Evolutionary conservation across 805 yeast species (phyloP).

Genomic region (Ogataea degrootiae): DNA sequence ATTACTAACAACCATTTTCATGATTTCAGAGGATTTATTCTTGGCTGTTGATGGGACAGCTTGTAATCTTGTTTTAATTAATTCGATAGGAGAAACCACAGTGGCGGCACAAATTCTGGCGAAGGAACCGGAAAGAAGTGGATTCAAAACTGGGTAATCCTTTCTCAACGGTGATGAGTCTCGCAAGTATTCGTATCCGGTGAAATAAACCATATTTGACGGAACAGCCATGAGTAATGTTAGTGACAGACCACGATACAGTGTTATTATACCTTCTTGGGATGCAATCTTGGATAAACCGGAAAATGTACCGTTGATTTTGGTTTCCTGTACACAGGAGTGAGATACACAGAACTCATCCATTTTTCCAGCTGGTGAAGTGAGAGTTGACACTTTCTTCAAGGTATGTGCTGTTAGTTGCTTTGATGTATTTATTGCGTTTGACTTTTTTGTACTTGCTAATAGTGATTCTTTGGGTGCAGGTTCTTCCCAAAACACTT

Average conservation of each 20-base stretch:
- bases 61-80: slow-evolving; percentile 83
- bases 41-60: slow-evolving; percentile 58
- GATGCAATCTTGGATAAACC: slow-evolving; percentile 63
- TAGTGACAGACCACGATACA: slow-evolving; percentile 86
- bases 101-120: slow-evolving; percentile 85
- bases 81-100: slow-evolving; percentile 79
- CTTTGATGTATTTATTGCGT: not conserved
- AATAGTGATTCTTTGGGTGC: not conserved
- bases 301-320: slow-evolving; percentile 65
- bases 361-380: not conserved
- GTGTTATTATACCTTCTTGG: slow-evolving; percentile 68
- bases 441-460: not conserved
- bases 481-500: slow-evolving; percentile 31
- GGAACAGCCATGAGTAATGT: slow-evolving; percentile 89
- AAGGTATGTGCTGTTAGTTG: slow-evolving; percentile 3
- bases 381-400: slow-evolving; percentile 18
- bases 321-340: slow-evolving; percentile 37
- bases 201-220: slow-evolving; percentile 86
- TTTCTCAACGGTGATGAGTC: slow-evolving; percentile 59
- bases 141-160: slow-evolving; percentile 44
- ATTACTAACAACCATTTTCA: slow-evolving; percentile 39
- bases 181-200: slow-evolving; percentile 84
- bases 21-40: slow-evolving; percentile 35
- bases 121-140: slow-evolving; percentile 77
- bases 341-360: slow-evolving; percentile 33